phyloP scores from a whole-genome alignment of 2,329 filamentous ascomycete species.

The Zasmidium angulare region DNA sequence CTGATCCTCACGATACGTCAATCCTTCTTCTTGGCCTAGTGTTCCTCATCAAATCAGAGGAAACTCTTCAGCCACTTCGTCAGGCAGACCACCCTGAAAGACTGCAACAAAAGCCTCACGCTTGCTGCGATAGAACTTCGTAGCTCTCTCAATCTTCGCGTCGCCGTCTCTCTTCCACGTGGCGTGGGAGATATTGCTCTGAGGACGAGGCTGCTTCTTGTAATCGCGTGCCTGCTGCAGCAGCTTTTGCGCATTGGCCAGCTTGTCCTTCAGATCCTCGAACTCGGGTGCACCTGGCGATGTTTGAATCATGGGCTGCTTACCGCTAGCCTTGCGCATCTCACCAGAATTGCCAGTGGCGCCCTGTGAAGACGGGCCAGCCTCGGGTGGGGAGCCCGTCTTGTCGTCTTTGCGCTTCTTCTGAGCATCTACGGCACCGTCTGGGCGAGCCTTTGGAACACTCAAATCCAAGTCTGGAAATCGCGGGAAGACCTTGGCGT shows the following conservation, averaged over 20 bases:
- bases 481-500: conserved; percentile 18
- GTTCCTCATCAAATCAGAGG: background rate
- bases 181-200: conserved; percentile 10
- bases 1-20: background rate
- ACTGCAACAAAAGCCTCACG: conserved; percentile 10
- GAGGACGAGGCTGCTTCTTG: conserved; percentile 6
- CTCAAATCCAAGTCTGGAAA: conserved; percentile 13
- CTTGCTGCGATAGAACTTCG: conserved; percentile 20
- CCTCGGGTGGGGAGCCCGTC: background rate
- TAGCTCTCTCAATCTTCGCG: conserved; percentile 18
- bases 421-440: background rate
- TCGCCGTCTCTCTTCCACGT: conserved; percentile 12
- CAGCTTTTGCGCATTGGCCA: conserved; percentile 7
- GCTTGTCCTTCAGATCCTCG: conserved; percentile 10
- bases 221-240: conserved; percentile 9
- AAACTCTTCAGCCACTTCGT: conserved; percentile 5
- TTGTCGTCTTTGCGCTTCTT: background rate
- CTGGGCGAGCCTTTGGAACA: conserved; percentile 13
- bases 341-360: background rate
- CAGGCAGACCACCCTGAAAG: conserved; percentile 3
- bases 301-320: background rate
- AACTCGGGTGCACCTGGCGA: background rate
- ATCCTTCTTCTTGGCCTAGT: background rate
- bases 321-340: too few relatives aligned
- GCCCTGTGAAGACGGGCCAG: background rate